Percentiles rank a stretch among this genome's conserved stretches.
phyloP scores from a whole-genome alignment of 176 grass and related monocot genomes.

The Rhynchospora pubera region DNA sequence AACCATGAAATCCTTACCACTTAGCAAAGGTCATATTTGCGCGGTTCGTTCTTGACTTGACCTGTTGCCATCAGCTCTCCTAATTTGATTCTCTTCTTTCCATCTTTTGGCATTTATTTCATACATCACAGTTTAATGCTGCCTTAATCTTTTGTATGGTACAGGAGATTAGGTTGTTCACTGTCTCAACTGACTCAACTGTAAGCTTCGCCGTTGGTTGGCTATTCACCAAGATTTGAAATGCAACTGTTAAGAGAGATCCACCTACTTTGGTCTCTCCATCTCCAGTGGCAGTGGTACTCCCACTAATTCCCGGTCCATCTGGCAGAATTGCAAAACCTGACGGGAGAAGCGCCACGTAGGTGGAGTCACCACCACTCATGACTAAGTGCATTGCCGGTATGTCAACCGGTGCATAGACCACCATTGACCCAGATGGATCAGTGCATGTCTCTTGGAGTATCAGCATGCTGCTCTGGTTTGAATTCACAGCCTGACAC shows the following conservation, averaged over 20 bases:
- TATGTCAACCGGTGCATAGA: conserved; percentile 83
- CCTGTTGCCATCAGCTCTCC: neutral
- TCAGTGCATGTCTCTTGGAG: conserved; percentile 81
- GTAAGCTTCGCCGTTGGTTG: conserved; percentile 78
- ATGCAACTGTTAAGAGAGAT: conserved; percentile 78
- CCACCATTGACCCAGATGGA: conserved; percentile 68
- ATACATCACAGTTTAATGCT: conserved; percentile 44
- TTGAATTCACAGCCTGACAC: conserved; percentile 39
- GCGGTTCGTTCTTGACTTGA: conserved; percentile 99
- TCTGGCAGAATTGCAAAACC: conserved; percentile 70
- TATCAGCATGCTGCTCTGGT: conserved; percentile 81
- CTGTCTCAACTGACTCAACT: conserved; percentile 67
- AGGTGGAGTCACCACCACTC: conserved; percentile 61
- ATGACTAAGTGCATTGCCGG: conserved; percentile 82
- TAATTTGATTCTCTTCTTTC: neutral
- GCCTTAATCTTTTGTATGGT: conserved; percentile 80
- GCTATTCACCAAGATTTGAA: conserved; percentile 89
- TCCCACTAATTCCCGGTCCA: neutral
- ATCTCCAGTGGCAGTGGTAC: neutral
- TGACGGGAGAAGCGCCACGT: conserved; percentile 60
- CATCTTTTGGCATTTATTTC: neutral
- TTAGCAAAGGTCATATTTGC: conserved; percentile 58
- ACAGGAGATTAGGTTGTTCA: conserved; percentile 68
- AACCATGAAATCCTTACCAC: conserved; percentile 37
- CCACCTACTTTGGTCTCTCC: conserved; percentile 24